phyloP scores from a whole-genome alignment of 306 rosid genomes.

The Quillaja saponaria region DNA sequence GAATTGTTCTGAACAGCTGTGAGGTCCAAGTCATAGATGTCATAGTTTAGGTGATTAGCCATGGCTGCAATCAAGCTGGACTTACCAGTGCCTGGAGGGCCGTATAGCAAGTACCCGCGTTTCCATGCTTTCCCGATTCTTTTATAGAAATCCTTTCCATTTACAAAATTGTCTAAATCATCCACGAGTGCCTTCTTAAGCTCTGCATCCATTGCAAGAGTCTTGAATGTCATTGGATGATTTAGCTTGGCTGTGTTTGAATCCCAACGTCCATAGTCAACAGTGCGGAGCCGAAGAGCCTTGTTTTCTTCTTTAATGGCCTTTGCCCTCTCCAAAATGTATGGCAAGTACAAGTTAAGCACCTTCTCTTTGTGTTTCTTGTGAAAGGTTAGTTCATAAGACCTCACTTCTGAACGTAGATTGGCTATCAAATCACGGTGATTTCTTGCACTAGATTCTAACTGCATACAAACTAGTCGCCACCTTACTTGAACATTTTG shows the following conservation, averaged over 20 bases:
- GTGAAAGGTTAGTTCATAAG: conserved; percentile 34
- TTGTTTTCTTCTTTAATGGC: conserved; percentile 31
- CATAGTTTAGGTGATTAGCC: conserved; percentile 53
- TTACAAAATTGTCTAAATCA: conserved; percentile 48
- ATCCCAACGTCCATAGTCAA: background rate
- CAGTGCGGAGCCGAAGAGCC: conserved; percentile 34
- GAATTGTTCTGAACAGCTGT: conserved; percentile 12
- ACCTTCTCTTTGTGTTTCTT: conserved; percentile 43
- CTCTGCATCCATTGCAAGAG: conserved; percentile 44
- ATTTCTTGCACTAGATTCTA: background rate
- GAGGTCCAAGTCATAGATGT: conserved; percentile 60
- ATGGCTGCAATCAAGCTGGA: conserved; percentile 58
- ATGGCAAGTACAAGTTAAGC: conserved; percentile 37
- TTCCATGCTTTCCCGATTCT: conserved; percentile 60
- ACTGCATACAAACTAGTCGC: conserved; percentile 30
- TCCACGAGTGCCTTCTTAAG: conserved; percentile 37
- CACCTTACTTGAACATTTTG: conserved; percentile 40
- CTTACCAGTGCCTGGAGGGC: conserved; percentile 66
- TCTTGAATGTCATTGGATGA: conserved; percentile 46
- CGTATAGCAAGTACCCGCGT: conserved; percentile 53
- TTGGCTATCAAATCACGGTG: background rate
- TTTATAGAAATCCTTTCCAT: conserved; percentile 37
- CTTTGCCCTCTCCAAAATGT: conserved; percentile 38
- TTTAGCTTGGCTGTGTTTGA: conserved; percentile 14
- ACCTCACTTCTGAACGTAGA: conserved; percentile 17